Percentiles rank a stretch among this genome's conserved stretches.
phyloP scores from a whole-genome alignment of 1,284 basidiomycete species.

The Trichosporon sp. region DNA sequence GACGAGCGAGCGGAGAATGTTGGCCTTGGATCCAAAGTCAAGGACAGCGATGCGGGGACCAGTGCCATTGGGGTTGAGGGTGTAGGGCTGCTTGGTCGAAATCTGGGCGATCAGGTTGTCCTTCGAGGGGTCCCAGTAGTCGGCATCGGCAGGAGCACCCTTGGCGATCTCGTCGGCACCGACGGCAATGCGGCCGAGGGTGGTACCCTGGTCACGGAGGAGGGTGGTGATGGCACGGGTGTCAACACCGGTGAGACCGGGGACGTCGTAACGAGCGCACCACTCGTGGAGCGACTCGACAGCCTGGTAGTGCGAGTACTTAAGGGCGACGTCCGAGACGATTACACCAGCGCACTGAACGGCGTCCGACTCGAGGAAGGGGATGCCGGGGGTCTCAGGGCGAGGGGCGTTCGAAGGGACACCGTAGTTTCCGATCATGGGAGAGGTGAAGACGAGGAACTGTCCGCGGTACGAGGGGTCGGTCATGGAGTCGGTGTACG shows the following conservation, averaged over 20 bases:
- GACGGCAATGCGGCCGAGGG: constrained; percentile 85
- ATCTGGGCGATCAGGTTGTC: constrained; percentile 94
- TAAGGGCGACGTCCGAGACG: constrained; percentile 91
- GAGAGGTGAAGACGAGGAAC: constrained; percentile 96
- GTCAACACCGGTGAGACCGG: constrained; percentile 94
- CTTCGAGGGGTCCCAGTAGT: constrained; percentile 88
- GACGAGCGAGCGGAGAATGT: constrained; percentile 90
- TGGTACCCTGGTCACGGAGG: constrained; percentile 95
- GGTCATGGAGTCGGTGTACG: constrained; percentile 99
- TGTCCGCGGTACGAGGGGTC: constrained; percentile 98
- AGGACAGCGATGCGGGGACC: constrained; percentile 91
- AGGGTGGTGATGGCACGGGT: constrained; percentile 94
- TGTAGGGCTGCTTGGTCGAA: constrained; percentile 82
- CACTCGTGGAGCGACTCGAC: constrained; percentile 90
- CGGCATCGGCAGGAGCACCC: constrained; percentile 63
- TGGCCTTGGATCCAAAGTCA: constrained; percentile 97
- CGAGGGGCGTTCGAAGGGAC: constrained; percentile 82
- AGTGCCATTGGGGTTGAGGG: constrained; percentile 76
- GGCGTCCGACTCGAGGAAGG: constrained; percentile 82
- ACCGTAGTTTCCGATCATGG: constrained; percentile 98
- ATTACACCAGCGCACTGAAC: constrained; percentile 93
- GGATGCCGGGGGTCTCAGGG: constrained; percentile 80
- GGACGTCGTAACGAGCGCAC: constrained; percentile 88
- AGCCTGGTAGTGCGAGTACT: constrained; percentile 91
- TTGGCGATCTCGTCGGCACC: constrained; percentile 72